phyloP scores from a whole-genome alignment of 129 eudicot species.

The Heracleum sosnowskyi region DNA sequence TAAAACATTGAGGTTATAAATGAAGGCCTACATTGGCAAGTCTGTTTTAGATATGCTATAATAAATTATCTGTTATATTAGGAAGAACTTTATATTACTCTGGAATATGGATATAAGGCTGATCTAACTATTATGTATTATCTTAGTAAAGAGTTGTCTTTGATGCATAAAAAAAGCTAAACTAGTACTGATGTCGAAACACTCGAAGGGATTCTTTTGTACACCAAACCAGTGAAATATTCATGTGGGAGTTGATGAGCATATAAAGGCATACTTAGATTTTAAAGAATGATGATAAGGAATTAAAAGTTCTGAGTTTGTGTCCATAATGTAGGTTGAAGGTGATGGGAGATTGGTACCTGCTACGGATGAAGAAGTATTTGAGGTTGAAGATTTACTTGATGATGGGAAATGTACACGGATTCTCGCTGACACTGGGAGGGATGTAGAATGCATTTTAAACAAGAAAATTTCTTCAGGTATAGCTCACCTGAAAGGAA shows the following conservation, averaged over 20 bases:
- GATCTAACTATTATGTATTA: not conserved
- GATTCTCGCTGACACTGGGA: conserved; percentile 27
- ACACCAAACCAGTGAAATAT: not conserved
- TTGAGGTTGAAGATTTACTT: conserved; percentile 71
- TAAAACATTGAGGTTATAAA: not conserved
- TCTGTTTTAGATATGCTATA: not conserved
- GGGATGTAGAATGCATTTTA: conserved; percentile 27
- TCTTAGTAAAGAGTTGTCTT: not conserved
- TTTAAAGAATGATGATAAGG: not conserved
- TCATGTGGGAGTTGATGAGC: not conserved
- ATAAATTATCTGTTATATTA: not conserved
- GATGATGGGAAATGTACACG: conserved; percentile 42
- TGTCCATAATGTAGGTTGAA: conserved; percentile 56
- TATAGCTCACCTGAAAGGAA: conserved; percentile 2
- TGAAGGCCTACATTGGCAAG: not conserved
- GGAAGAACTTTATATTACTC: not conserved
- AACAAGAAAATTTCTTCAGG: conserved; percentile 18
- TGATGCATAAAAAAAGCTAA: not conserved
- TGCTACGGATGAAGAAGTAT: conserved; percentile 88
- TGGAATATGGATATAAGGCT: not conserved
- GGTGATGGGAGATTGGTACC: conserved; percentile 88
- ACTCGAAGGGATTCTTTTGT: not conserved
- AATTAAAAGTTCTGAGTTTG: conserved; percentile 1
- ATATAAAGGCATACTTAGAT: not conserved
- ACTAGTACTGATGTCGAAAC: not conserved